Conservation (phyloP, 1,284 basidiomycete species). For the Rhodotorula glutinis region DNA sequence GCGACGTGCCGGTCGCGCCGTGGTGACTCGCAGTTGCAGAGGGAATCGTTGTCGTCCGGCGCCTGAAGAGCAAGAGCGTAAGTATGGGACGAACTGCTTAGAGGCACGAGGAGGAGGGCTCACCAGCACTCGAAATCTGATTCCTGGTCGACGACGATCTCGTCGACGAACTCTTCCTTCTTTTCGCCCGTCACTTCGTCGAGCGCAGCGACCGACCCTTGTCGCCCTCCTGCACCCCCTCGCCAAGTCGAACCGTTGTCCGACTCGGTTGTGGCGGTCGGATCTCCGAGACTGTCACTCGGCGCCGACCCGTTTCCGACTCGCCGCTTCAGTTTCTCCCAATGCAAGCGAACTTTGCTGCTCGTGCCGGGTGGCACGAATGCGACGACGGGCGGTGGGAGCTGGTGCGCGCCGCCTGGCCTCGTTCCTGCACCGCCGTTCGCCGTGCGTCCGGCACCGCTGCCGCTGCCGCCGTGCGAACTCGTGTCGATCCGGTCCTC, state of each 20-base stretch:
- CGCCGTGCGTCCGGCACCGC: too few relatives aligned
- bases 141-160: conserved; percentile 36
- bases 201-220: neutral
- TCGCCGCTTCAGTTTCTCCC: conserved; percentile 33
- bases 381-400: conserved; percentile 29
- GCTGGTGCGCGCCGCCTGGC: too few relatives aligned
- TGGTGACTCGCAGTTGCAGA: conserved; percentile 17
- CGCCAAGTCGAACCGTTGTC: conserved; percentile 20
- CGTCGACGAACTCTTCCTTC: conserved; percentile 32
- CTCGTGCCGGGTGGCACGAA: conserved; percentile 24
- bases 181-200: conserved; percentile 12
- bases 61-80: neutral
- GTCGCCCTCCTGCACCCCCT: neutral
- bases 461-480: too few relatives aligned
- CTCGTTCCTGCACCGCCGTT: too few relatives aligned
- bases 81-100: too few relatives aligned
- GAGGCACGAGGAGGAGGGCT: too few relatives aligned
- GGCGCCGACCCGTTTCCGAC: conserved; percentile 36
- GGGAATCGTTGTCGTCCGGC: conserved; percentile 12
- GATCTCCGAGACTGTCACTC: conserved; percentile 34
- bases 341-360: conserved; percentile 22
- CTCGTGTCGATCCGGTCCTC: conserved; percentile 1
- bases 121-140: conserved; percentile 25
- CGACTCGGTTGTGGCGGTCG: conserved; percentile 28
- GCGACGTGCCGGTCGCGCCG: conserved; percentile 26